Evolutionary conservation across 1,284 basidiomycete genomes (phyloP).

Genomic region (Puccinia hordei): DNA sequence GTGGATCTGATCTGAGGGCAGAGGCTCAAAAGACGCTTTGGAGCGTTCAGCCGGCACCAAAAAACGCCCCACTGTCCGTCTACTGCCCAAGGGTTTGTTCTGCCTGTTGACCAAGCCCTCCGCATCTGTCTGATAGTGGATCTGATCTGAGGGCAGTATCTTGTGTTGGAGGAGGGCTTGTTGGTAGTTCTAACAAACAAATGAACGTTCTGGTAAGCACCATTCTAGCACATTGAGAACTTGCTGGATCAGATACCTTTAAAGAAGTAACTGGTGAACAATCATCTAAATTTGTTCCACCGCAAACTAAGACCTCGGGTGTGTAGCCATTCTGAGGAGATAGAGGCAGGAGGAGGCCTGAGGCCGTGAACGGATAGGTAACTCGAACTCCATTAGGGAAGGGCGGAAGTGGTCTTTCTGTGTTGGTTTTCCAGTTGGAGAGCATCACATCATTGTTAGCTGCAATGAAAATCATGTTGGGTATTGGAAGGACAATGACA

Average conservation of each 20-base stretch:
- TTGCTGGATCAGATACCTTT: constrained; percentile 71
- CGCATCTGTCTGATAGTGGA: too few relatives aligned
- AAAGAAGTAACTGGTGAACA: constrained; percentile 66
- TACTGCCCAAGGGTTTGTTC: too few relatives aligned
- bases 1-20: too few relatives aligned
- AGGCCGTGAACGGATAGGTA: constrained; percentile 80
- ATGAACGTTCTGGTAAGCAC: constrained; percentile 67
- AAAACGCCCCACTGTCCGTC: too few relatives aligned
- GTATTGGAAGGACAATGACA: constrained; percentile 71
- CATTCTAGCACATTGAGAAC: constrained; percentile 72
- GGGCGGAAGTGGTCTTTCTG: constrained; percentile 68
- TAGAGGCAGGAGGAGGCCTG: constrained; percentile 74
- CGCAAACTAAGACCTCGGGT: constrained; percentile 74
- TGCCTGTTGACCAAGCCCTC: too few relatives aligned
- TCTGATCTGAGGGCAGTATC: too few relatives aligned
- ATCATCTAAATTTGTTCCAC: constrained; percentile 73
- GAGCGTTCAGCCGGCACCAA: too few relatives aligned
- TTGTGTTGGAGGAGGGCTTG: too few relatives aligned
- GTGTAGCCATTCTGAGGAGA: constrained; percentile 67
- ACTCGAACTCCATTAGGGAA: constrained; percentile 80
- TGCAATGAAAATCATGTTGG: constrained; percentile 70
- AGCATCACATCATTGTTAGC: constrained; percentile 76
- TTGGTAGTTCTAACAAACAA: too few relatives aligned
- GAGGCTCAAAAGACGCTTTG: too few relatives aligned
- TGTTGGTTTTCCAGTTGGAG: constrained; percentile 72